Conservation (phyloP, 257 asterid species). For the Gardenia jasminoides region DNA sequence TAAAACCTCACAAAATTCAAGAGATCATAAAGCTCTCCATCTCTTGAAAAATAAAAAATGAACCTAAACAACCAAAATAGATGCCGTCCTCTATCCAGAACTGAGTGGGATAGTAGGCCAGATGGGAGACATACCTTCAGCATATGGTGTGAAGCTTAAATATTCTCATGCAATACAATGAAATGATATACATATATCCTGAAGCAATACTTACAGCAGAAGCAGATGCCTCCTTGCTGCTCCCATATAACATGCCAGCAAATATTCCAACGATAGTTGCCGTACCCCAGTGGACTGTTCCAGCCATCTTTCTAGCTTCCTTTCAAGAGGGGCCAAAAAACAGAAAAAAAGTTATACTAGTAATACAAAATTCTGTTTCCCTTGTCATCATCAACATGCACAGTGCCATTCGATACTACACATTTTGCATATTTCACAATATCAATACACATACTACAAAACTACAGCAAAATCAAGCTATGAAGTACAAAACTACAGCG, state of each 20-base stretch:
- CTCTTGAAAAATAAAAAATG: background rate
- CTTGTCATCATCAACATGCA: background rate
- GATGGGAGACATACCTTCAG: background rate
- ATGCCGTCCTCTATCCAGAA: background rate
- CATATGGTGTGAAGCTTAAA: background rate
- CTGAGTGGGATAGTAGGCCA: background rate
- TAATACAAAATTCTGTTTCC: background rate
- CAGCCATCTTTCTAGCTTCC: slow-evolving; percentile 57
- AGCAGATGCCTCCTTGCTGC: slow-evolving; percentile 98
- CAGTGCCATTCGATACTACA: background rate
- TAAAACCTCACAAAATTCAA: background rate
- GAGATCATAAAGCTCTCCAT: background rate
- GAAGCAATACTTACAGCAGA: slow-evolving; percentile 72
- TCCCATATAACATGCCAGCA: slow-evolving; percentile 94
- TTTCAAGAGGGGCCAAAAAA: slow-evolving; percentile 12
- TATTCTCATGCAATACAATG: background rate
- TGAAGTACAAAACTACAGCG: background rate
- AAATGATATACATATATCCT: background rate
- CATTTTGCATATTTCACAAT: background rate
- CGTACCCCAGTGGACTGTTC: slow-evolving; percentile 88
- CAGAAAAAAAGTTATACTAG: background rate
- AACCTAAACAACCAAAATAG: background rate
- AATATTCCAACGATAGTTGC: slow-evolving; percentile 83
- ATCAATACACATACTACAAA: too few species aligned
- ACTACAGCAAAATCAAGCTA: background rate